A percentile compares a stretch with the other conserved stretches of the same genome.
Evolutionary conservation across 345 rosid genomes (phyloP).

Genomic region (Citrus mangshanensis): DNA sequence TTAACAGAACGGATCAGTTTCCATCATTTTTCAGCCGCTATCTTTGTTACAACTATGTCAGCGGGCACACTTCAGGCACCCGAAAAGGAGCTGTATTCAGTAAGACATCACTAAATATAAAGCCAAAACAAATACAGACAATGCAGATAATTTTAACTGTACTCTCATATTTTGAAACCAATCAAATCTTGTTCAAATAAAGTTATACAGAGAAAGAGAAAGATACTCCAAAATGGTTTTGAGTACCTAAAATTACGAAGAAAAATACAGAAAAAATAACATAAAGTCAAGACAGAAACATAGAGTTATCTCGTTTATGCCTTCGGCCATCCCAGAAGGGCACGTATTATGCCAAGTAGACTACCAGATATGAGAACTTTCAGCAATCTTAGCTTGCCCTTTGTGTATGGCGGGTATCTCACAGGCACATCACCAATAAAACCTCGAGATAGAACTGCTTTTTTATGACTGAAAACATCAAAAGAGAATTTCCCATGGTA

Average conservation of each 20-base stretch:
- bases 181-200: neutral
- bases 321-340: slow-evolving; percentile 46
- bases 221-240: neutral
- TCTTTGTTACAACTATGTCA: neutral
- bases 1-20: neutral
- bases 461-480: slow-evolving; percentile 94
- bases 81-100: neutral
- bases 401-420: slow-evolving; percentile 85
- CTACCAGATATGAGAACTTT: slow-evolving; percentile 56
- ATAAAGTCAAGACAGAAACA: neutral
- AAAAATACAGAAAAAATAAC: neutral
- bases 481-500: slow-evolving; percentile 97
- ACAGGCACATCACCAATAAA: slow-evolving; percentile 54
- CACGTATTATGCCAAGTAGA: slow-evolving; percentile 42
- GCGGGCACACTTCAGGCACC: neutral
- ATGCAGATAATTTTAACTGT: neutral
- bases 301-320: slow-evolving; percentile 10
- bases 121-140: neutral
- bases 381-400: slow-evolving; percentile 52
- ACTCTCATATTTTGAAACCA: neutral
- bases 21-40: neutral
- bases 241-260: neutral
- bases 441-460: slow-evolving; percentile 73
- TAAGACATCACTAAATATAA: neutral
- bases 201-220: neutral